A percentile compares a stretch with the other conserved stretches of the same genome.
Evolutionary conservation across 768 basidiomycete species (phyloP).

Genomic region (Suillus decipiens): DNA sequence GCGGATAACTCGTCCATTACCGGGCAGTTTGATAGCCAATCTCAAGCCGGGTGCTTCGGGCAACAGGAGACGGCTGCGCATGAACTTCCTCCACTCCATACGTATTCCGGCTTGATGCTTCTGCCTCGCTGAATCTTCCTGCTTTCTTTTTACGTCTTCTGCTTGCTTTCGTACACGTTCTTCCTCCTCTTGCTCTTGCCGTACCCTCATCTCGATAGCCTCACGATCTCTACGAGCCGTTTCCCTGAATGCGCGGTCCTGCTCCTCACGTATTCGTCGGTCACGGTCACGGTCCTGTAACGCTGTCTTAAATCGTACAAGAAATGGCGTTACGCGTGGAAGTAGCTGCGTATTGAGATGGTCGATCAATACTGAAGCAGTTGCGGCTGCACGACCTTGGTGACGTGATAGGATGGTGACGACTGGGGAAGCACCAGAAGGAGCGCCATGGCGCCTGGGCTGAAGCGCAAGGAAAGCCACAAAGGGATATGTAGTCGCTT

Average conservation of each 20-base stretch:
- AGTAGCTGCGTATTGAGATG: conserved; percentile 75
- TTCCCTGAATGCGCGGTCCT: conserved; percentile 77
- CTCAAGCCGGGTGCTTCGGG: conserved; percentile 36
- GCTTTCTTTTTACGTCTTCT: conserved; percentile 38
- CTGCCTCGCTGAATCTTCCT: conserved; percentile 40
- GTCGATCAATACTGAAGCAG: conserved; percentile 58
- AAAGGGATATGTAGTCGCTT: conserved; percentile 91
- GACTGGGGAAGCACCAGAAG: conserved; percentile 42
- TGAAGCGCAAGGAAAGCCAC: conserved; percentile 91
- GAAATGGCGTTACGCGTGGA: conserved; percentile 78
- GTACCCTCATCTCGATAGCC: conserved; percentile 58
- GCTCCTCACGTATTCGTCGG: conserved; percentile 71
- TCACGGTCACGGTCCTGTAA: conserved; percentile 53
- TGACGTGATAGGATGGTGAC: conserved; percentile 88
- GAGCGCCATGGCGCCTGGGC: conserved; percentile 51
- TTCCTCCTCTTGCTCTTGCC: conserved; percentile 39
- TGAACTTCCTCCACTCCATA: conserved; percentile 63
- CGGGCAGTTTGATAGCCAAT: conserved; percentile 56
- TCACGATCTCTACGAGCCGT: conserved; percentile 67
- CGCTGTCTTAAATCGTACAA: conserved; percentile 58
- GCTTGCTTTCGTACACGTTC: conserved; percentile 37
- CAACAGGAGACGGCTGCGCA: conserved; percentile 48
- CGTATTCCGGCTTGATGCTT: conserved; percentile 37
- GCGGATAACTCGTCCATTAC: conserved; percentile 59
- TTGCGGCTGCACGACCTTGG: conserved; percentile 69